These are phyloP conservation scores for Tremella yokohamensis DNA, from an alignment of 768 basidiomycete genomes.

Conservation along the genomic window DNA sequence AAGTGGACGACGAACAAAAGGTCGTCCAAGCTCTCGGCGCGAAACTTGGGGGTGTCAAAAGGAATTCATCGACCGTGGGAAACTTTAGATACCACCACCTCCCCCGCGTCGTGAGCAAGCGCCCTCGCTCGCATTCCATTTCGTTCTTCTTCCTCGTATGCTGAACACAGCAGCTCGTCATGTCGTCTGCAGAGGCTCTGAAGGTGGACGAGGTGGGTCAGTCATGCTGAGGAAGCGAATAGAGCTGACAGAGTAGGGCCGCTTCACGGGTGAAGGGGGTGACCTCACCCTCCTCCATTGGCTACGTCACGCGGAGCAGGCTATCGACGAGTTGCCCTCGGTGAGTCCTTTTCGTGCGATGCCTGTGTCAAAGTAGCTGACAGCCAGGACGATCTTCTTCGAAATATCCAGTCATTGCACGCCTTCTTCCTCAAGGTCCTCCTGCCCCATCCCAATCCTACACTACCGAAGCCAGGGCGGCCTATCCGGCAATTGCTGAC, in stretches of 20 bases:
- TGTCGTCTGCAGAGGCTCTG: constrained; percentile 9
- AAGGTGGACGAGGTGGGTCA: constrained; percentile 7
- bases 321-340: constrained; percentile 33
- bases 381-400: constrained; percentile 26
- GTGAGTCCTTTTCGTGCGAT: constrained; percentile 12
- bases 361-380: constrained; percentile 2
- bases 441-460: constrained; percentile 56
- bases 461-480: constrained; percentile 78
- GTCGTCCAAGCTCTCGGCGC: too few species aligned
- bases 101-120: neutral
- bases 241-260: constrained; percentile 21
- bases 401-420: constrained; percentile 28
- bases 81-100: neutral
- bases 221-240: neutral
- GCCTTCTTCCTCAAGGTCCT: constrained; percentile 61
- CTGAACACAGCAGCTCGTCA: neutral
- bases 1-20: too few species aligned
- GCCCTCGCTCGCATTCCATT: neutral
- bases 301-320: constrained; percentile 42
- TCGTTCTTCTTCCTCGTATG: neutral
- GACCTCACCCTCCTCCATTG: constrained; percentile 45
- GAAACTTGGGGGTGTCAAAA: neutral
- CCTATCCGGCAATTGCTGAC: constrained; percentile 75
- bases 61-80: neutral
- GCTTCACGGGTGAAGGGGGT: constrained; percentile 39